Conservation (phyloP, 164 flowering plant species). For the Houttuynia cordata region DNA sequence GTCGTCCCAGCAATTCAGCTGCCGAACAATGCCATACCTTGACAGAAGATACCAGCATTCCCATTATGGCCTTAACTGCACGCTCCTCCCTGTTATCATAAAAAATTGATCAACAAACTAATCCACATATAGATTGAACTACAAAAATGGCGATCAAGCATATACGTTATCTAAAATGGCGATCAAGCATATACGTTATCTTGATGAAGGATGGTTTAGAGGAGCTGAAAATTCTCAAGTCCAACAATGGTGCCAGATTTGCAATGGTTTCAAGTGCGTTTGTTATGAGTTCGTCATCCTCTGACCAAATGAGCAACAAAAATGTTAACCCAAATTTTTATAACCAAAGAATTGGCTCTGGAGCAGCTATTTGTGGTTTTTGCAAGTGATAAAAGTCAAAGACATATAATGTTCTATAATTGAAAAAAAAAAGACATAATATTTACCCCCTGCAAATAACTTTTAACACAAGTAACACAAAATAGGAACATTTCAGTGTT, state of each 20-base stretch:
- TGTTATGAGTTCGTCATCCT: constrained; percentile 97
- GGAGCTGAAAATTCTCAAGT: constrained; percentile 90
- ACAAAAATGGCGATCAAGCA: background rate
- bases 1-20: constrained; percentile 85
- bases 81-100: constrained; percentile 56
- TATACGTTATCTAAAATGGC: constrained; percentile 85
- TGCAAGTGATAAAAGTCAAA: too few relatives aligned
- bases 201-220: constrained; percentile 79
- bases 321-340: background rate
- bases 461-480: too few relatives aligned
- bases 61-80: constrained; percentile 89
- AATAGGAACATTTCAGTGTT: too few relatives aligned
- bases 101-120: constrained; percentile 4
- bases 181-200: constrained; percentile 50
- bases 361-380: background rate
- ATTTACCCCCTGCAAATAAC: too few relatives aligned
- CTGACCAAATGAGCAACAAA: constrained; percentile 27
- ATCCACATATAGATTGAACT: background rate
- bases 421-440: too few relatives aligned
- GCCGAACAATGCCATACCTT: constrained; percentile 98
- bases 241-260: constrained; percentile 79
- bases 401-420: too few relatives aligned
- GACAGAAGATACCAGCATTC: constrained; percentile 65
- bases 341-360: background rate
- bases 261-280: constrained; percentile 91